Conservation (phyloP, 1,284 basidiomycete genomes). For the Schizophyllum amplum region DNA sequence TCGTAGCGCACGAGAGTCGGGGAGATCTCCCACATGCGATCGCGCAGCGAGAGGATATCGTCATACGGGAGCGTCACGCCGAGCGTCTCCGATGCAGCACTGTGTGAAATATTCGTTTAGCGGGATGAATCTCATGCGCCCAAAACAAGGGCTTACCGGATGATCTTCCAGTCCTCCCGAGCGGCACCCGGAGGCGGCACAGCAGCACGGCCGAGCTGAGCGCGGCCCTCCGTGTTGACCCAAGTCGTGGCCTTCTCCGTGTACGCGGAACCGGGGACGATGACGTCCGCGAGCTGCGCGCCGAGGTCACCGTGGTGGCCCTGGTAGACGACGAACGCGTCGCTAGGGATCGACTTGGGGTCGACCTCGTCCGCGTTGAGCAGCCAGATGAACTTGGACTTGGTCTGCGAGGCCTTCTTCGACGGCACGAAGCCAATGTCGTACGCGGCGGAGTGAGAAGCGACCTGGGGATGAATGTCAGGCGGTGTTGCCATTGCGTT, state of each 20-base stretch:
- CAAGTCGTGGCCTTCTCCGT: slow-evolving; percentile 94
- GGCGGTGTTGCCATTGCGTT: too few relatives aligned
- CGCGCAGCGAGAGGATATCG: slow-evolving; percentile 79
- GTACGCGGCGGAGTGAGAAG: slow-evolving; percentile 92
- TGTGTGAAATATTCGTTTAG: slow-evolving; percentile 19
- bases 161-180: slow-evolving; percentile 98
- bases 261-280: slow-evolving; percentile 89
- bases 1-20: slow-evolving; percentile 90
- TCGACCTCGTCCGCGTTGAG: slow-evolving; percentile 95
- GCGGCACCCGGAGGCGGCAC: slow-evolving; percentile 94
- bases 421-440: slow-evolving; percentile 92
- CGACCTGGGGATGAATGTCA: slow-evolving; percentile 36
- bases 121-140: neutral
- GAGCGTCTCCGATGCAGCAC: slow-evolving; percentile 88
- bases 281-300: slow-evolving; percentile 94
- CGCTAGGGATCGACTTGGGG: slow-evolving; percentile 83
- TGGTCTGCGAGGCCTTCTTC: slow-evolving; percentile 63
- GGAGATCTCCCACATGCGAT: slow-evolving; percentile 96
- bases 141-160: slow-evolving; percentile 52
- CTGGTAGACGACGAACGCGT: slow-evolving; percentile 98
- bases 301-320: slow-evolving; percentile 98
- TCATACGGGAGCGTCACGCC: slow-evolving; percentile 85
- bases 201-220: slow-evolving; percentile 87
- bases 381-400: slow-evolving; percentile 95
- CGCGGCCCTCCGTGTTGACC: slow-evolving; percentile 96